Conservation (phyloP, 116 monocot genomes). For the Posidonia oceanica region DNA sequence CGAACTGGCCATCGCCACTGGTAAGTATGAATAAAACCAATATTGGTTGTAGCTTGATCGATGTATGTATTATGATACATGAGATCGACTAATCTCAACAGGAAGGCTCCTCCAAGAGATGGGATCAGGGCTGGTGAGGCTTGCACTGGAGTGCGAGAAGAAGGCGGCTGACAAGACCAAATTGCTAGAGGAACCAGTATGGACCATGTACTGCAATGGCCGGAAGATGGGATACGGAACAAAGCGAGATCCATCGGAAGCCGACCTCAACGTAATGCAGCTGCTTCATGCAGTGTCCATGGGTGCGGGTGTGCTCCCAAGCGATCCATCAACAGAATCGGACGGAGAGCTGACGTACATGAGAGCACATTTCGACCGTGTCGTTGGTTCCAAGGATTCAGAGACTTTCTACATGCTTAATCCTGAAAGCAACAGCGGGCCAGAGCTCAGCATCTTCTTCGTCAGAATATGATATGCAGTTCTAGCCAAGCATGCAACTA, state of each 20-base stretch:
- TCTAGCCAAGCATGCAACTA: too few relatives aligned
- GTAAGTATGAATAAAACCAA: too few relatives aligned
- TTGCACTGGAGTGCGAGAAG: conserved; percentile 94
- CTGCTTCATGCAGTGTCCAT: conserved; percentile 66
- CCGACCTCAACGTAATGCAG: conserved; percentile 68
- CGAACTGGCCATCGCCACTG: conserved; percentile 56
- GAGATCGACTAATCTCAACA: background rate
- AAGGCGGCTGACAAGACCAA: conserved; percentile 13
- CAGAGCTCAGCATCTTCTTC: conserved; percentile 89
- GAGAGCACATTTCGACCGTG: conserved; percentile 75
- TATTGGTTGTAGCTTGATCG: too few relatives aligned
- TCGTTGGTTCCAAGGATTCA: conserved; percentile 70
- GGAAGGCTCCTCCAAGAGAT: conserved; percentile 2
- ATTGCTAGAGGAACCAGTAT: conserved; percentile 70
- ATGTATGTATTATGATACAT: too few relatives aligned
- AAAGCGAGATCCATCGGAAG: conserved; percentile 47
- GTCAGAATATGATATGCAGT: conserved; percentile 47
- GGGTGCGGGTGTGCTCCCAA: conserved; percentile 89
- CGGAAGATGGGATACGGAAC: conserved; percentile 50
- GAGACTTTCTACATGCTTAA: conserved; percentile 97
- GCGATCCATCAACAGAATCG: conserved; percentile 11
- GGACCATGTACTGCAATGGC: conserved; percentile 75
- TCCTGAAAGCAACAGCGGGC: conserved; percentile 63
- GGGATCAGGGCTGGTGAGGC: conserved; percentile 36
- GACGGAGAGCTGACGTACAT: conserved; percentile 93